Percentiles rank a stretch among this genome's conserved stretches.
phyloP scores from a whole-genome alignment of 441 rosid species.

The Arabidopsis lyrata region DNA sequence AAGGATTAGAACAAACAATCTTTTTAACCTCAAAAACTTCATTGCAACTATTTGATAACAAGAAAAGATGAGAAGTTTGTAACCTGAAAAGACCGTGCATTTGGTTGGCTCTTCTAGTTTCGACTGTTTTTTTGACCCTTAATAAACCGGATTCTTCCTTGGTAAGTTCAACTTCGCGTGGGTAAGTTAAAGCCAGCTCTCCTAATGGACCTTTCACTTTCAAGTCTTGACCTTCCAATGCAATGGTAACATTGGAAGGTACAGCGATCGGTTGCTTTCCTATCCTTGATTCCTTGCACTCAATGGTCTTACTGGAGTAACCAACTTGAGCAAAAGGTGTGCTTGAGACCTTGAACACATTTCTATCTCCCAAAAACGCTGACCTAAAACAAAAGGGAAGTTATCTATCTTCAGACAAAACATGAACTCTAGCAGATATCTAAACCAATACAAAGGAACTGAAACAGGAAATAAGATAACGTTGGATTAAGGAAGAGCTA shows the following conservation, averaged over 20 bases:
- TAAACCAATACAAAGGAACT: background rate
- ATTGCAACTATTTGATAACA: background rate
- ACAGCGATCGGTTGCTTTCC: conserved; percentile 87
- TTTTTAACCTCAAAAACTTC: background rate
- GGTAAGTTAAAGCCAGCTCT: conserved; percentile 74
- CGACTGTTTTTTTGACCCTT: conserved; percentile 71
- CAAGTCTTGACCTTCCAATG: conserved; percentile 70
- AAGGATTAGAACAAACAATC: conserved; percentile 23
- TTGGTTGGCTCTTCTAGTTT: conserved; percentile 92
- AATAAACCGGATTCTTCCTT: conserved; percentile 68
- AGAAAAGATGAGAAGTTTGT: conserved; percentile 31
- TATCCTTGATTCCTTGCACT: conserved; percentile 92
- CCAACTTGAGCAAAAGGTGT: conserved; percentile 50
- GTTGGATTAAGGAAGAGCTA: background rate
- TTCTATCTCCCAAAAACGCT: conserved; percentile 67
- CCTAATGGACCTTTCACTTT: conserved; percentile 93
- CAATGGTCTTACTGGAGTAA: conserved; percentile 56
- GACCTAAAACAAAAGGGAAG: conserved; percentile 52
- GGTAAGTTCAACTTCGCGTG: conserved; percentile 76
- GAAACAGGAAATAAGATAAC: background rate
- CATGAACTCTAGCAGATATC: conserved; percentile 6
- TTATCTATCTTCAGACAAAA: conserved; percentile 6
- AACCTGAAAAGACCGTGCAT: conserved; percentile 99
- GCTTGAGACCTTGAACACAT: conserved; percentile 49
- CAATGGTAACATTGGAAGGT: conserved; percentile 78